Evolutionary conservation across 2,329 filamentous ascomycete species (phyloP).

Genomic region (Cladobotryum protrusum): DNA sequence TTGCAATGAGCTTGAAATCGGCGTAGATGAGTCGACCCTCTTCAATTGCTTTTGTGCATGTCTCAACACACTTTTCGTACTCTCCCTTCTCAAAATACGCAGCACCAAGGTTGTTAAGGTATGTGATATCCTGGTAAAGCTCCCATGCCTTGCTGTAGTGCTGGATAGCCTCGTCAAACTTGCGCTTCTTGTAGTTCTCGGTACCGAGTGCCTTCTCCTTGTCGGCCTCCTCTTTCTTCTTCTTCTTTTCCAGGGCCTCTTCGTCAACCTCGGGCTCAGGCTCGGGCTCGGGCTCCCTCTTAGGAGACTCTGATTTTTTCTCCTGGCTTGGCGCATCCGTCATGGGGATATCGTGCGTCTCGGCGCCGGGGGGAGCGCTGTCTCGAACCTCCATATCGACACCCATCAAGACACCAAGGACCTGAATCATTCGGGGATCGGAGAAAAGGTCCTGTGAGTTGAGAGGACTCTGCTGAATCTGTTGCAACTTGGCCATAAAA

Average conservation of each 20-base stretch:
- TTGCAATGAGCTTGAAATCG: constrained; percentile 97
- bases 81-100: constrained; percentile 96
- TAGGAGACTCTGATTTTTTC: constrained; percentile 39
- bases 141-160: constrained; percentile 97
- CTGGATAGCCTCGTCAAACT: constrained; percentile 89
- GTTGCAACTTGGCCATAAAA: constrained; percentile 88
- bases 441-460: constrained; percentile 73
- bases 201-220: constrained; percentile 92
- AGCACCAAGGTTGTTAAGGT: constrained; percentile 92
- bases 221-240: constrained; percentile 88
- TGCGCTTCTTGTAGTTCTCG: constrained; percentile 95
- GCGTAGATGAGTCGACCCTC: constrained; percentile 85
- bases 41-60: constrained; percentile 81
- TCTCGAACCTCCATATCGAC: constrained; percentile 69
- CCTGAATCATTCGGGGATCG: constrained; percentile 88
- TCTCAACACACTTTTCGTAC: constrained; percentile 77
- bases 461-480: constrained; percentile 73
- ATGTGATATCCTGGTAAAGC: constrained; percentile 89
- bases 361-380: constrained; percentile 37
- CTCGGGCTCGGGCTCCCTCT: constrained; percentile 51
- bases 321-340: constrained; percentile 51
- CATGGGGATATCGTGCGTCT: constrained; percentile 70
- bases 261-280: constrained; percentile 68
- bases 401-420: constrained; percentile 88
- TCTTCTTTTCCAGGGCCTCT: constrained; percentile 74